Percentiles rank a stretch among this genome's conserved stretches.
Evolutionary conservation across 2,329 filamentous ascomycete genomes (phyloP).

Genomic region (Xylariaceae sp.): DNA sequence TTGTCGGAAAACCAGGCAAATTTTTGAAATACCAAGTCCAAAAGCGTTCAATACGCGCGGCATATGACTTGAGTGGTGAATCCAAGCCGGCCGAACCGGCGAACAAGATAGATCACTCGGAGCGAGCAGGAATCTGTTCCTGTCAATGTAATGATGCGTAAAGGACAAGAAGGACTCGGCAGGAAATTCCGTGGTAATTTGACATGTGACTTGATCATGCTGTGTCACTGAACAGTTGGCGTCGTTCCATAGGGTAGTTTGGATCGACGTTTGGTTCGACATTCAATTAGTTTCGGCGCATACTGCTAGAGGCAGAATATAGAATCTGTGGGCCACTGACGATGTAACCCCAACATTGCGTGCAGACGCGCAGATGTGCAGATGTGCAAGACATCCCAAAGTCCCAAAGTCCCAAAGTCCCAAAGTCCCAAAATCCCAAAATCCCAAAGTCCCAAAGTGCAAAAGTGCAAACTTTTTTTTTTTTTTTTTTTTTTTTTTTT

Average conservation of each 20-base stretch:
- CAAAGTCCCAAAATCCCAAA: no score
- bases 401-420: no score
- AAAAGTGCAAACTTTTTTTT: conserved; percentile 20
- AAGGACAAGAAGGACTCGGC: conserved; percentile 3
- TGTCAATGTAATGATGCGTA: conserved; percentile 19
- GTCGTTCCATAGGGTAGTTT: conserved; percentile 23
- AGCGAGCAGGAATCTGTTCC: conserved; percentile 20
- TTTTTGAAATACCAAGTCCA: neutral
- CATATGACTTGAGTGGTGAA: conserved; percentile 10
- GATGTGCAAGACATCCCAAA: no score
- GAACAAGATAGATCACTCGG: neutral
- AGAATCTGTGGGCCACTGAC: conserved; percentile 7
- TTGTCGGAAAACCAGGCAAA: conserved; percentile 8
- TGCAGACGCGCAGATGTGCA: no score
- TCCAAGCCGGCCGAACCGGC: neutral
- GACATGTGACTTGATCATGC: conserved; percentile 21
- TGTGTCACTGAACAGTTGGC: conserved; percentile 26
- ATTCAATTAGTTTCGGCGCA: conserved; percentile 17
- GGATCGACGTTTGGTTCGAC: neutral
- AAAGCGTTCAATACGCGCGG: conserved; percentile 9
- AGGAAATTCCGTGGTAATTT: neutral
- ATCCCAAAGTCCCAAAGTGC: no score
- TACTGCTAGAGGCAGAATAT: conserved; percentile 8
- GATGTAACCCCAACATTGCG: conserved; percentile 21
- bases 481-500: no score